Evolutionary conservation across 495 filamentous ascomycete genomes (phyloP).

Genomic region (Penicillium cinerascens): DNA sequence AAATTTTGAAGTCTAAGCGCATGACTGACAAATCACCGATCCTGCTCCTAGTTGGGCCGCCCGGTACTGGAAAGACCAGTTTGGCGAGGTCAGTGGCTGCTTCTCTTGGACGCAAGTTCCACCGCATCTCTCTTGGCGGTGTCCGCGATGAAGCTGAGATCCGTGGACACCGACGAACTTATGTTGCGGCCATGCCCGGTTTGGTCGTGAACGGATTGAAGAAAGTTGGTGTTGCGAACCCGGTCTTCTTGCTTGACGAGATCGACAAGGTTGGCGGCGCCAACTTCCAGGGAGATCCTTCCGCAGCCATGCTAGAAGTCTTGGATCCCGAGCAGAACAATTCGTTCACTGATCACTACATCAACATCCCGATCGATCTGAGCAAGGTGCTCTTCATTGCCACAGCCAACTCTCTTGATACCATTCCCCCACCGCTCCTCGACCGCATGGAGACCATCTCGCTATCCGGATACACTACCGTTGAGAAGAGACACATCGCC

Average conservation of each 20-base stretch:
- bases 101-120: constrained; percentile 91
- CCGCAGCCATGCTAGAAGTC: constrained; percentile 98
- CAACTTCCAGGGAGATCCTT: constrained; percentile 94
- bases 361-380: constrained; percentile 92
- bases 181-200: constrained; percentile 98
- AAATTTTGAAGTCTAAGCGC: constrained; percentile 65
- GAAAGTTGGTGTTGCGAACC: constrained; percentile 95
- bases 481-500: constrained; percentile 98
- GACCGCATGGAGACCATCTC: constrained; percentile 96
- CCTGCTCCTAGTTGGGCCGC: constrained; percentile 87
- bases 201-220: constrained; percentile 90
- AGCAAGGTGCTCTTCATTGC: constrained; percentile 98
- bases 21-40: constrained; percentile 96
- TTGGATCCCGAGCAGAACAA: constrained; percentile 98
- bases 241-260: constrained; percentile 94
- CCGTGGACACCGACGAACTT: constrained; percentile 90
- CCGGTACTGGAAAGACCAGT: constrained; percentile 94
- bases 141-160: constrained; percentile 97
- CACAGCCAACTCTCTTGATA: constrained; percentile 95
- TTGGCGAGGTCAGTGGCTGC: constrained; percentile 91
- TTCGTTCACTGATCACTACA: constrained; percentile 92
- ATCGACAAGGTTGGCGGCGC: constrained; percentile 95
- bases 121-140: constrained; percentile 94
- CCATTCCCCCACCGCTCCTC: constrained; percentile 89
- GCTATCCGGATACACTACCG: constrained; percentile 90